These are phyloP conservation scores for Leccinum truebloodii DNA, from an alignment of 768 basidiomycete species.

Conservation along the genomic window DNA sequence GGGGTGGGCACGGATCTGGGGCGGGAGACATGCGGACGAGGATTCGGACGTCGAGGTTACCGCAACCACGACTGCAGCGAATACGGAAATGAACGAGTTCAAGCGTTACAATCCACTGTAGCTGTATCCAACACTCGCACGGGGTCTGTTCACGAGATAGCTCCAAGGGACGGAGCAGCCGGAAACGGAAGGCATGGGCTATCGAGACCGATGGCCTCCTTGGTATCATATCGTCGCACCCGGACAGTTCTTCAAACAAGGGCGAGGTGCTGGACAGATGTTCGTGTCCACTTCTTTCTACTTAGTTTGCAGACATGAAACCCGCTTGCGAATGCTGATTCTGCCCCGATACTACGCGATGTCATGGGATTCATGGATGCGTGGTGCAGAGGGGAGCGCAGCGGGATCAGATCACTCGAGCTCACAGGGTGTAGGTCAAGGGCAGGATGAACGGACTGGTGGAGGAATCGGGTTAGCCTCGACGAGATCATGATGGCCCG, in stretches of 20 bases:
- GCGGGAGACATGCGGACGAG: too few species aligned
- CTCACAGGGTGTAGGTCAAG: constrained; percentile 27
- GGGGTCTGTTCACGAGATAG: constrained; percentile 82
- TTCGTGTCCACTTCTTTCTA: constrained; percentile 39
- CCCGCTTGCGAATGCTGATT: background rate
- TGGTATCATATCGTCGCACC: constrained; percentile 72
- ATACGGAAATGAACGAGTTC: too few species aligned
- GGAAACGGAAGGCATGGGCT: constrained; percentile 26
- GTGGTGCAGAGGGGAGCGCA: constrained; percentile 29
- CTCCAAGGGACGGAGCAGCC: constrained; percentile 20
- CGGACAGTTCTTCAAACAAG: constrained; percentile 91
- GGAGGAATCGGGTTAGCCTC: background rate
- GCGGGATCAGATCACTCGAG: constrained; percentile 29
- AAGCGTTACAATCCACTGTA: too few species aligned
- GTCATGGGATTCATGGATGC: constrained; percentile 49
- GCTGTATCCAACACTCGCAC: constrained; percentile 92
- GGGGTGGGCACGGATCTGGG: too few species aligned
- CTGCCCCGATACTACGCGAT: too few species aligned
- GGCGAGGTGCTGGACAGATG: constrained; percentile 88
- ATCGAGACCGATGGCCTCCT: constrained; percentile 24
- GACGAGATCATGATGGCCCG: constrained; percentile 28
- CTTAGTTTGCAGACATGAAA: background rate
- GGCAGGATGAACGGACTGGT: constrained; percentile 35
- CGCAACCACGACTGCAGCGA: too few species aligned
- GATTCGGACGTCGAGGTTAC: too few species aligned